Conservation (phyloP, 306 rosid genomes). For the Fragaria ananassa region DNA sequence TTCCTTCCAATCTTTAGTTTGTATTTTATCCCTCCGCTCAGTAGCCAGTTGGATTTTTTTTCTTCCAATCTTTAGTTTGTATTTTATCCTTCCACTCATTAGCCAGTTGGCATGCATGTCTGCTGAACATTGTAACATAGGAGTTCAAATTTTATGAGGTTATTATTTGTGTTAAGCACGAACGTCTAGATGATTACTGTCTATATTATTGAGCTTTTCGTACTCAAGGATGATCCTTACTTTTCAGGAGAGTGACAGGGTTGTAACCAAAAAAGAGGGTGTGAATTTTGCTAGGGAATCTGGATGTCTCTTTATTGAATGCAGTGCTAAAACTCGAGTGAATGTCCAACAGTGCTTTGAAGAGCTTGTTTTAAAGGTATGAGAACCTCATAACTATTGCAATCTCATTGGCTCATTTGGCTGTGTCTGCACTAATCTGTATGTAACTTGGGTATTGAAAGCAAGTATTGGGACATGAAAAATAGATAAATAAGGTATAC, state of each 20-base stretch:
- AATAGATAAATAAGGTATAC: background rate
- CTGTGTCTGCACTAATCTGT: background rate
- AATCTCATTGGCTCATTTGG: background rate
- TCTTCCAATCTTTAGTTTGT: background rate
- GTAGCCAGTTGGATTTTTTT: background rate
- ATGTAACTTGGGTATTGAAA: background rate
- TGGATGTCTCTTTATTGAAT: slow-evolving; percentile 89
- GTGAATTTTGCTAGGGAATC: slow-evolving; percentile 82
- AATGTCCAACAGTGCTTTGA: slow-evolving; percentile 95
- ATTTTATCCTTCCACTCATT: background rate
- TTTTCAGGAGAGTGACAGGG: slow-evolving; percentile 82
- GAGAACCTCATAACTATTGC: background rate
- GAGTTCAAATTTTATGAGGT: background rate
- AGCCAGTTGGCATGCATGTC: background rate
- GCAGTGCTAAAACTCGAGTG: slow-evolving; percentile 96
- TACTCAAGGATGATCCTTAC: slow-evolving; percentile 22
- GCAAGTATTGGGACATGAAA: background rate
- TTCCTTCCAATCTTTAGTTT: background rate
- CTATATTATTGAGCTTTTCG: slow-evolving; percentile 23
- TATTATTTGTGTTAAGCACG: slow-evolving; percentile 19
- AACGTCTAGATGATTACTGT: slow-evolving; percentile 12
- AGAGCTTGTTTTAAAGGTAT: slow-evolving; percentile 91
- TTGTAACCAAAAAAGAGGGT: slow-evolving; percentile 90
- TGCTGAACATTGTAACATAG: background rate
- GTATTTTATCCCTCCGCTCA: background rate